Conservation (phyloP, 495 filamentous ascomycete species). For the Lophiostoma macrostomum region DNA sequence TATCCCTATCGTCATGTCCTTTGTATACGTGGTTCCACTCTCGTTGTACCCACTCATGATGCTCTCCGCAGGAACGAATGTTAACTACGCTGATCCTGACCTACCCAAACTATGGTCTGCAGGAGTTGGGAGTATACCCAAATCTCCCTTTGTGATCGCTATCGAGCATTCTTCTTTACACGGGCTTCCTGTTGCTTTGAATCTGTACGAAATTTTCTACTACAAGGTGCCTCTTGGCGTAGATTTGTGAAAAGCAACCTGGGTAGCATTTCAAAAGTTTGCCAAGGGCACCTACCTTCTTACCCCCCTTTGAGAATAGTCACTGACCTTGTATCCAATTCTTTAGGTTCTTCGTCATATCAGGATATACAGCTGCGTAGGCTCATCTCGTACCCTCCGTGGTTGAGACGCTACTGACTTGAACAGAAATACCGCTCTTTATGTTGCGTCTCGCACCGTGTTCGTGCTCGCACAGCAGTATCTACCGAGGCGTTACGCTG, state of each 20-base stretch:
- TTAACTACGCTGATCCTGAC: conserved; percentile 11
- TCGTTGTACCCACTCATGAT: conserved; percentile 5
- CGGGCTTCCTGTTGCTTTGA: conserved; percentile 3
- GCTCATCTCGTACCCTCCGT: background rate
- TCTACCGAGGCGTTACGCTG: background rate
- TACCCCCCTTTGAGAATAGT: too few relatives aligned
- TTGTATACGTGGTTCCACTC: conserved; percentile 19
- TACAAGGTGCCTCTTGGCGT: too few relatives aligned
- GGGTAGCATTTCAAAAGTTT: too few relatives aligned
- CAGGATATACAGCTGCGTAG: conserved; percentile 20
- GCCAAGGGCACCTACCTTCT: too few relatives aligned
- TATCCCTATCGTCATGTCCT: conserved; percentile 17
- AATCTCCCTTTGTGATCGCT: conserved; percentile 17
- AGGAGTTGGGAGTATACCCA: background rate
- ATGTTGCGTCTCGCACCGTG: conserved; percentile 5
- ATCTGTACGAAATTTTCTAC: too few relatives aligned
- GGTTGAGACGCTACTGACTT: background rate
- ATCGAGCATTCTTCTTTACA: conserved; percentile 2
- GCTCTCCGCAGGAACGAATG: conserved; percentile 9
- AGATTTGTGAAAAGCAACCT: too few relatives aligned
- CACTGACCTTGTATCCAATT: too few relatives aligned
- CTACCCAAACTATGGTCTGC: background rate
- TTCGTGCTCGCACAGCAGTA: conserved; percentile 21
- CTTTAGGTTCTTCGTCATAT: conserved; percentile 27
- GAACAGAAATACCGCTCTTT: conserved; percentile 18